Evolutionary conservation across 1,139 yeast species (phyloP), one percentile per base, ranked within the genome.

Genomic region (Sugiyamaella novakii): DNA sequence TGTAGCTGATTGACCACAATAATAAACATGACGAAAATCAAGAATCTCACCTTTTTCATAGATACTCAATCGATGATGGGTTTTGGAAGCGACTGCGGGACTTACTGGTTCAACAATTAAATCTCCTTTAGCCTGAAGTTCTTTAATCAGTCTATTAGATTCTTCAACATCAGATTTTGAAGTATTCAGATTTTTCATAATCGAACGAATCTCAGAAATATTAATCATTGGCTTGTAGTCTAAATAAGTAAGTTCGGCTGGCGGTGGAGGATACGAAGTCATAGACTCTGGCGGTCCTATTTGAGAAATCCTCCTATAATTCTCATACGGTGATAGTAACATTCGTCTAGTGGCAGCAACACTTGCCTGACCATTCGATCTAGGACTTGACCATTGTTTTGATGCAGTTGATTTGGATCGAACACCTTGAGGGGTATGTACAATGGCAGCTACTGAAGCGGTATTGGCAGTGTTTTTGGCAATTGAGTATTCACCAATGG

Each of bases 31-130:
- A 63, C 74, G 55, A 75, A 67, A 59, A 67, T 68, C 58, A 66
- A 70, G 58, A 43, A 69, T 60, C 59, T 81, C 85, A 3, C 82
- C 81, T 47, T 76, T 67, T 61, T 81, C 85, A 54, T 78, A 78
- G 17, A 75, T 60, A 47, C 58, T 57, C 25, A 59, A 45, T 14
- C 53, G 44, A 37, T 6, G 5, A 22, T 39, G 52, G 33, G 30
- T 36, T 24, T 52, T 51, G 4, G 62, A 51, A 14, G 65, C 66
- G n/a, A 55, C 51, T 0, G 65, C 58, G 2, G 65, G 60, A 1
- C 64, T 59, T 57, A 59, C 54, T 1, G 62, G 54, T 10, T 53
- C 56, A 5, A 49, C 41, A 8, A 47, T 46, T 42, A 50, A 28
- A 21, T 46, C 24, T 46, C 51, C 38, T 43, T 34, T 28, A 31